phyloP scores from a whole-genome alignment of 2,329 filamentous ascomycete species.

The Stachybotrys chartarum region DNA sequence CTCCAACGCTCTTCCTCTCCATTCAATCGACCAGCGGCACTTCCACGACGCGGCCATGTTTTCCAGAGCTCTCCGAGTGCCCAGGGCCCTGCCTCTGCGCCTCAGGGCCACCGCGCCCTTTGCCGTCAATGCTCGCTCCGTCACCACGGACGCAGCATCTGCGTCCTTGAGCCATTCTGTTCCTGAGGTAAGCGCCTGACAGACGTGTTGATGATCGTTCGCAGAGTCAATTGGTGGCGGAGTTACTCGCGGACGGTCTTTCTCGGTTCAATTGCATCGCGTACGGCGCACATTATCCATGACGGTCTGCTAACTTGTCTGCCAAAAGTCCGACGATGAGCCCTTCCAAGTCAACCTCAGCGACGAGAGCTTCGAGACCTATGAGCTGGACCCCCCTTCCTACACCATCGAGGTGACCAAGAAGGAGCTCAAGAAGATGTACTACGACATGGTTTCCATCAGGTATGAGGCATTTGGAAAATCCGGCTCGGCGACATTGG shows the following conservation, averaged over 20 bases:
- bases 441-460: slow-evolving; percentile 92
- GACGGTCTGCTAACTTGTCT: not conserved
- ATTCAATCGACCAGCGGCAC: slow-evolving; percentile 24
- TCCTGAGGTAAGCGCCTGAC: slow-evolving; percentile 33
- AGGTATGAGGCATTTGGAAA: slow-evolving; percentile 53
- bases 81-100: slow-evolving; percentile 53
- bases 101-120: slow-evolving; percentile 35
- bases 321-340: slow-evolving; percentile 82
- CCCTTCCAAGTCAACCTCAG: slow-evolving; percentile 87
- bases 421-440: slow-evolving; percentile 98
- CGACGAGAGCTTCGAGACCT: slow-evolving; percentile 99
- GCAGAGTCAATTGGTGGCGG: not conserved
- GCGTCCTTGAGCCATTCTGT: slow-evolving; percentile 76
- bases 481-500: not conserved
- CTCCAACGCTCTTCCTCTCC: slow-evolving; percentile 20
- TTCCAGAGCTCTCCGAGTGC: slow-evolving; percentile 59
- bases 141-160: slow-evolving; percentile 93
- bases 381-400: slow-evolving; percentile 92
- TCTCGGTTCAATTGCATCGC: not conserved
- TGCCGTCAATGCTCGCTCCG: slow-evolving; percentile 57
- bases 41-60: slow-evolving; percentile 48
- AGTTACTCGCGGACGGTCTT: not conserved
- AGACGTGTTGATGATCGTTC: not conserved
- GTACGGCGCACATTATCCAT: not conserved
- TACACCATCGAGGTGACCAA: slow-evolving; percentile 94